Evolutionary conservation across 495 filamentous ascomycete genomes (phyloP), one percentile per base, ranked within the genome.

Genomic region (Penicillium pulvis): DNA sequence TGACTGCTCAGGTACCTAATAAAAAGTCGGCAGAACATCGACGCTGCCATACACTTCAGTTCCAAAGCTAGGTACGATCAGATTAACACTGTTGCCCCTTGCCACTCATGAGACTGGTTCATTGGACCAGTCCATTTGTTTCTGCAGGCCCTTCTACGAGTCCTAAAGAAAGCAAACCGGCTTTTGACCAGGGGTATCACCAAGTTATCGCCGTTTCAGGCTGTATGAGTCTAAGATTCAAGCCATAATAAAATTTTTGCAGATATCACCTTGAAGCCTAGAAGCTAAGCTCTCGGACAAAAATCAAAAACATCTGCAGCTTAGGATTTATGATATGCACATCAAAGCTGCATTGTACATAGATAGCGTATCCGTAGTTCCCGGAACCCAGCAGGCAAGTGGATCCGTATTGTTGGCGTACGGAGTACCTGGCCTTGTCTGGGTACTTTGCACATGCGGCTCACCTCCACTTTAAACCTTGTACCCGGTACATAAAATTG

Each of bases 381-480:
- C 46, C 42, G 51, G 46, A 26, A 16, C 28, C 30, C 49, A 57
- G 44, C 39, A 23, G 20, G 20, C 20, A 60, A 64, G 58, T 55
- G 62, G 62, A 53, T 55, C 61, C 56, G 53, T 43, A 41, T 47
- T 53, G 61, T 67, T 53, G 62, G 55, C 39, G 23, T 39, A 17
- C 28, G 14, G 44, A 19, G 57, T 60, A 41, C 60, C 66, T 62
- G 57, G 28, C 48, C 36, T 53, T 58, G 56, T 60, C 23, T 42
- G 35, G 59, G 60, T 68, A 70, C 67, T 56, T 68, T 33, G 56
- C 49, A 54, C 53, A 70, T 65, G 65, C 65, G 53, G 57, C 53
- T 60, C 19, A 56, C 47, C 23, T 44, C 58, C 62, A 70, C 58
- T 35, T 17, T 59, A 41, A 63, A 54, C 26, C 28, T 57, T 51